A percentile compares a stretch with the other conserved stretches of the same genome.
Evolutionary conservation across 805 yeast genomes (phyloP).

Genomic region (Saccharomycopsis javanensis): DNA sequence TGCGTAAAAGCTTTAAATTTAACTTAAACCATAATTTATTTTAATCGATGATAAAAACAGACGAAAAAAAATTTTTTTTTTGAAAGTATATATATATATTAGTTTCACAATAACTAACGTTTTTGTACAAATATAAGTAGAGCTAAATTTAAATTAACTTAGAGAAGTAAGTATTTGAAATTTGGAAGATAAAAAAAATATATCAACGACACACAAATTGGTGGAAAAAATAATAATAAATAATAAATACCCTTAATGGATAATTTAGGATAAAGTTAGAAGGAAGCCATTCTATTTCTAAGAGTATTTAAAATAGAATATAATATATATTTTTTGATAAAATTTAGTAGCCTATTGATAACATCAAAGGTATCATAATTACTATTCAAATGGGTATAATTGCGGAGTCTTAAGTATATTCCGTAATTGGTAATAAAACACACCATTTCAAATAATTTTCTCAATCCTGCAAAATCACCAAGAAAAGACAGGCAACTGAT

Average conservation of each 20-base stretch:
- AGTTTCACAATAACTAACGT: no score
- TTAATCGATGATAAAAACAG: background rate
- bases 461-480: background rate
- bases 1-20: no score
- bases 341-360: background rate
- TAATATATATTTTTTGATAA: background rate
- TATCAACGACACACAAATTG: background rate
- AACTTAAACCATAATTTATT: no score
- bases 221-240: background rate
- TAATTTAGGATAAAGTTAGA: background rate
- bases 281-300: background rate
- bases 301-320: background rate
- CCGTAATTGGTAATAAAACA: slow-evolving; percentile 1
- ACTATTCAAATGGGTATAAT: background rate
- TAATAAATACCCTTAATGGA: background rate
- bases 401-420: background rate
- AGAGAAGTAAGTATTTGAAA: no score
- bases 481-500: background rate
- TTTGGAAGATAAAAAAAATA: no score
- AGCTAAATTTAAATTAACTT: no score
- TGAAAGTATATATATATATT: no score
- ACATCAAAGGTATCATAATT: background rate
- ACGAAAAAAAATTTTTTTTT: no score
- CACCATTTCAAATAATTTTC: slow-evolving; percentile 3
- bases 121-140: no score